Evolutionary conservation across 495 filamentous ascomycete species (phyloP).

Genomic region (Penicillium manginii): DNA sequence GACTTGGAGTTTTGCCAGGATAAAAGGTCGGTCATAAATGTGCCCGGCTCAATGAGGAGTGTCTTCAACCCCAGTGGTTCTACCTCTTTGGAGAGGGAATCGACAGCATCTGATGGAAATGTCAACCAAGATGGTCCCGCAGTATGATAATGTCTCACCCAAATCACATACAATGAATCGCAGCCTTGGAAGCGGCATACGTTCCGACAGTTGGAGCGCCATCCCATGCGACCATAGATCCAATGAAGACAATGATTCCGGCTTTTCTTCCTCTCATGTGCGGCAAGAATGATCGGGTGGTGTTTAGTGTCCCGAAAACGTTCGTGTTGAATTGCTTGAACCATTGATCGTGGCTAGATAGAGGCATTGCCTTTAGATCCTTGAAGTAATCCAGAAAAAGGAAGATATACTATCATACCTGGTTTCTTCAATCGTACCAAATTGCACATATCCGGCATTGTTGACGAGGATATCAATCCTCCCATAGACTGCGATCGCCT

Average conservation of each 20-base stretch:
- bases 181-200: constrained; percentile 58
- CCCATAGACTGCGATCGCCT: constrained; percentile 42
- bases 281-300: constrained; percentile 50
- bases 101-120: constrained; percentile 33
- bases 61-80: constrained; percentile 26
- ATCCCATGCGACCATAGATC: constrained; percentile 46
- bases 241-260: constrained; percentile 50
- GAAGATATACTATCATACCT: constrained; percentile 9
- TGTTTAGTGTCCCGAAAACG: constrained; percentile 52
- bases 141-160: background rate
- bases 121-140: background rate
- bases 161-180: constrained; percentile 43
- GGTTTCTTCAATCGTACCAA: constrained; percentile 29
- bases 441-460: constrained; percentile 51
- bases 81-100: constrained; percentile 52
- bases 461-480: constrained; percentile 56
- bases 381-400: too few species aligned
- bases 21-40: constrained; percentile 51
- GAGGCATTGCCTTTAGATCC: background rate
- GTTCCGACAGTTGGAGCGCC: constrained; percentile 39
- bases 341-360: constrained; percentile 14
- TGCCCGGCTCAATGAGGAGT: constrained; percentile 34
- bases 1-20: background rate
- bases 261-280: constrained; percentile 44
- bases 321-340: constrained; percentile 23